Conservation (phyloP, 2,329 filamentous ascomycete genomes). For the Thielaviopsis populi region DNA sequence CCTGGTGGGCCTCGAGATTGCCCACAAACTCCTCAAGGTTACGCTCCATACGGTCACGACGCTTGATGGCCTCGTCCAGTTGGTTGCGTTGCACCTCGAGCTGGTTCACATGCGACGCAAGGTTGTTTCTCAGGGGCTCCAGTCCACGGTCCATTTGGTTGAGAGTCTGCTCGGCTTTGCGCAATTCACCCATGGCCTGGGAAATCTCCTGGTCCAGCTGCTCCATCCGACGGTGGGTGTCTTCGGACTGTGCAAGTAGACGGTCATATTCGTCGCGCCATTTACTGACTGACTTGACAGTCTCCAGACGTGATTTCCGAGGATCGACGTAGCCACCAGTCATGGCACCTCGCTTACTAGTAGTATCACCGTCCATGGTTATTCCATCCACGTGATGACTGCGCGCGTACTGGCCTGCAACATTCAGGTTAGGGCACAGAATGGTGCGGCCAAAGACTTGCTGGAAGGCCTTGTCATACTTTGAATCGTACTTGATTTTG, state of each 20-base stretch:
- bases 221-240: constrained; percentile 57
- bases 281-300: constrained; percentile 57
- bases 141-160: constrained; percentile 69
- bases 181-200: constrained; percentile 63
- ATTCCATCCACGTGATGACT: constrained; percentile 87
- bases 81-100: constrained; percentile 58
- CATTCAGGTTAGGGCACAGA: constrained; percentile 75
- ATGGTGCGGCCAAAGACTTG: constrained; percentile 95
- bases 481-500: constrained; percentile 64
- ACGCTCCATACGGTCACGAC: constrained; percentile 54
- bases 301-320: constrained; percentile 71
- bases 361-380: constrained; percentile 85
- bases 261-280: constrained; percentile 62
- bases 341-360: constrained; percentile 87
- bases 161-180: constrained; percentile 66
- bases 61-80: constrained; percentile 51
- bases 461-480: constrained; percentile 72
- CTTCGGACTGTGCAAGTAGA: constrained; percentile 45
- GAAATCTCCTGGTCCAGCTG: constrained; percentile 80
- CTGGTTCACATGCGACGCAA: constrained; percentile 59
- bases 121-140: constrained; percentile 60
- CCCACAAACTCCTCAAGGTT: constrained; percentile 64
- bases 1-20: constrained; percentile 60
- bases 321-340: constrained; percentile 90
- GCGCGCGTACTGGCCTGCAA: constrained; percentile 80